Base-by-base conservation (phyloP, 768 basidiomycete genomes). In the Russula dissimulans region DNA sequence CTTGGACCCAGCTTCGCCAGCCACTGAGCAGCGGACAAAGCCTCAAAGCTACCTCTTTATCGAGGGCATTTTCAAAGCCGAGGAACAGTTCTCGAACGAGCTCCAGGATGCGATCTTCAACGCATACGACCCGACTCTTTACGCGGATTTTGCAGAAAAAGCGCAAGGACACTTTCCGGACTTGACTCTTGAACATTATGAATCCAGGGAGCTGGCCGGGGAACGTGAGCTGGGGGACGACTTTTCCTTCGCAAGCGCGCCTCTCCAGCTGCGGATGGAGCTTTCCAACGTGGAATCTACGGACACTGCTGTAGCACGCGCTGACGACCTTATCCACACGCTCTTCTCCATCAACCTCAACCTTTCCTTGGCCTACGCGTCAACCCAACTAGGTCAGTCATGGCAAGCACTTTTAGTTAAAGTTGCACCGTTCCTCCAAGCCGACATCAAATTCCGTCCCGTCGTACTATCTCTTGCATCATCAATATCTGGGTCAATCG, bases 321-420 rank as follows among this genome's bases (percentile, higher is more conserved):
- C 75, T 0, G 78, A 82, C 11, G 73, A 73, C 5, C 73, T 83
- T 14, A 81, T 88, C 64, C 81, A 78, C 51, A 78, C 79, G 38
- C 73, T 92, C 3, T 75, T 81, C 50, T 83, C 85, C 1, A 83
- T 95, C 70, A 97, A 97, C 71, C 79, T 93, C 65, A 94, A 95
- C 69, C 79, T 94, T 50, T 94, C 92, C 1, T 75, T 97, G 42
- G 77, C 89, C 22, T 87, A 95, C 66, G 79, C 89, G 0, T 89
- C 95, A 70, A 81, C 81, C 2, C 75, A 82, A 2, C 76, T 92
- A 47, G 81, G 87, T 0, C 83, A 89, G 58, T 81, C 91, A 4
- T 95, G 91, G 91, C 83, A 85, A 53, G 76, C 78, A 47, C 71
- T 95, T 46, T 75, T 93, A 45, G 79, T 82, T 44, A 82, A 84